A percentile compares a stretch with the other conserved stretches of the same genome.
phyloP scores from a whole-genome alignment of 2,329 filamentous ascomycete genomes.

The Penicillium sp. region DNA sequence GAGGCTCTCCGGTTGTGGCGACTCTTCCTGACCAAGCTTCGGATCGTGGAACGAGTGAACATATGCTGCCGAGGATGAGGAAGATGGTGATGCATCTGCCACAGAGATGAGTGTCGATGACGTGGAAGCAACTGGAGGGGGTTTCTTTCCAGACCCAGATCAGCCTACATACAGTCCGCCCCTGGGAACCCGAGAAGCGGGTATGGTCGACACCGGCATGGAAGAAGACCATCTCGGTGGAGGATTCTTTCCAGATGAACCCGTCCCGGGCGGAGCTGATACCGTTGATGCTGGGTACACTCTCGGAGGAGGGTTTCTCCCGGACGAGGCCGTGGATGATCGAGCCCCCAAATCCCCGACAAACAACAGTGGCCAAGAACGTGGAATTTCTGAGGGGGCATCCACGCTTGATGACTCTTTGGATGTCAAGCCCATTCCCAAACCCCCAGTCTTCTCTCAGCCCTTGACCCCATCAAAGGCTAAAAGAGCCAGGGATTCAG shows the following conservation, averaged over 20 bases:
- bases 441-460: background rate
- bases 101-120: constrained; percentile 31
- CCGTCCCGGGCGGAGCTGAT: background rate
- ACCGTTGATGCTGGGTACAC: background rate
- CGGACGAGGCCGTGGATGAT: constrained; percentile 7
- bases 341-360: background rate
- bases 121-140: constrained; percentile 30
- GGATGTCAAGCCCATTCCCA: background rate
- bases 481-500: constrained; percentile 2
- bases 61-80: constrained; percentile 41
- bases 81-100: constrained; percentile 35
- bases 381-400: constrained; percentile 16
- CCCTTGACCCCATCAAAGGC: background rate
- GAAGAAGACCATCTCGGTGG: background rate
- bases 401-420: constrained; percentile 15
- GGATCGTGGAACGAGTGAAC: constrained; percentile 68
- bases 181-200: background rate
- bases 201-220: background rate
- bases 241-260: constrained; percentile 5
- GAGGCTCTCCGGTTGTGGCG: constrained; percentile 55
- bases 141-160: constrained; percentile 37
- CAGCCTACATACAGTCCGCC: constrained; percentile 9
- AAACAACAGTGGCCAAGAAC: background rate
- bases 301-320: constrained; percentile 21
- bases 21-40: constrained; percentile 57